Conservation (phyloP, 2,329 filamentous ascomycete genomes). For the Colletotrichum siamense region DNA sequence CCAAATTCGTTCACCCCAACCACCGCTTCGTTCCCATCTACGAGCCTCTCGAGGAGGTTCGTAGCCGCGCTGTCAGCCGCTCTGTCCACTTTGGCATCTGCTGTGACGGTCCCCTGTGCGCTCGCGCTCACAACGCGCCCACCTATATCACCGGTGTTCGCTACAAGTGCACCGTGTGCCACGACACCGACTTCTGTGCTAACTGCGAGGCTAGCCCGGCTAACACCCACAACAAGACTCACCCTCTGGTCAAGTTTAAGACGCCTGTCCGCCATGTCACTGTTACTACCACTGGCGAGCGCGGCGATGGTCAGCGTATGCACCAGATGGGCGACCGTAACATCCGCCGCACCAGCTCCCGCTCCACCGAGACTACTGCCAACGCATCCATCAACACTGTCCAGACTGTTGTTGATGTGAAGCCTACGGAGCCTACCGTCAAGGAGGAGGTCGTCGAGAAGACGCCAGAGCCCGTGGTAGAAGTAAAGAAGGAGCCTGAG, state of each 20-base stretch:
- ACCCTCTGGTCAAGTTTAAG: constrained; percentile 96
- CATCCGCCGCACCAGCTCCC: constrained; percentile 43
- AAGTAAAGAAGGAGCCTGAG: constrained; percentile 22
- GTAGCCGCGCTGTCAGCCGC: constrained; percentile 43
- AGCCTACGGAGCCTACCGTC: constrained; percentile 59
- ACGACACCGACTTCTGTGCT: constrained; percentile 94
- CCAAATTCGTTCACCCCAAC: constrained; percentile 73
- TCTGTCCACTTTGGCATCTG: constrained; percentile 82
- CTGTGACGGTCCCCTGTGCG: constrained; percentile 93
- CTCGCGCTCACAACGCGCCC: constrained; percentile 53
- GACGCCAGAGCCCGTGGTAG: constrained; percentile 22
- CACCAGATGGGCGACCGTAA: constrained; percentile 73
- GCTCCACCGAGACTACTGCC: constrained; percentile 57
- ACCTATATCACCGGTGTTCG: constrained; percentile 83
- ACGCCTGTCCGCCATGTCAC: constrained; percentile 87
- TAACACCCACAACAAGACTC: constrained; percentile 91
- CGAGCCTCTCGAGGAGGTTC: constrained; percentile 61
- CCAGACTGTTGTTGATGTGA: constrained; percentile 75
- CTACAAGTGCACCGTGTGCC: constrained; percentile 97
- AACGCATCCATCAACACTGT: constrained; percentile 58
- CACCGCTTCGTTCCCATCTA: constrained; percentile 93
- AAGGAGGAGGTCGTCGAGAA: constrained; percentile 30
- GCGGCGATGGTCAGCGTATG: constrained; percentile 68
- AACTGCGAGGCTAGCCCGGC: constrained; percentile 88
- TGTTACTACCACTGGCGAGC: constrained; percentile 84